Evolutionary conservation across 176 grass and related monocot species (phyloP), one percentile per base, ranked within the genome.

Genomic region (Tillandsia leiboldiana): DNA sequence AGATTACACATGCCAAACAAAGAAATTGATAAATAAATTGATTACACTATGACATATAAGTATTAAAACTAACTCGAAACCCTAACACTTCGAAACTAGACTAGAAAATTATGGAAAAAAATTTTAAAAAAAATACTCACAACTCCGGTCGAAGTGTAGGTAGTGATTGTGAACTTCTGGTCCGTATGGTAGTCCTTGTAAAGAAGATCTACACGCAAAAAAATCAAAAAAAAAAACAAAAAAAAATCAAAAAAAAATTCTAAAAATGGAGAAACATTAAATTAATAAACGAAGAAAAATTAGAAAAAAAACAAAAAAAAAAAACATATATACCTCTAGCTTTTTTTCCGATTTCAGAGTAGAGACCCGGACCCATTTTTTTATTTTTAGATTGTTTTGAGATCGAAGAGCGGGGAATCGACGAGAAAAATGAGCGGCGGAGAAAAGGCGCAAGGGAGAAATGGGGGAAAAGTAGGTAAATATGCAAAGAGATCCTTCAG

Each of bases 261-360:
- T 18, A 80, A 66, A 67, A 71, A 26, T 5, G 56, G 52, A 12
- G 29, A 14, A 57, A 51, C 15, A 59, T 59, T 20, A 20, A 59
- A 59, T 59, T 59, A 59, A 59, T 22, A 20, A 1, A 22, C 20
- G 8, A 20, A 20, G 20, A 17, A 22, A 14, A 17, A 17, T 20
- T 9, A 67, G 17, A 63, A 9, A 50, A 7, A 10, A 27, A 71
- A 70, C 20, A 51, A 24, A 63, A 11, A 58, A 11, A 58, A 48
- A 57, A 48, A 57, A 24, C 52, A 15, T 81, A 1, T 23, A 65
- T 11, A 87, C 84, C 84, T 78, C 81, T 78, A 33, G 88, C 33
- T 64, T 87, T 91, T 65, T 71, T 87, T 27, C 75, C 81, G 68
- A 91, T 87, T 42, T 87, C 84, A 24, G 64, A 74, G 72, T 87